Evolutionary conservation across 768 basidiomycete genomes (phyloP).

Genomic region (Pleurotus cornucopiae): DNA sequence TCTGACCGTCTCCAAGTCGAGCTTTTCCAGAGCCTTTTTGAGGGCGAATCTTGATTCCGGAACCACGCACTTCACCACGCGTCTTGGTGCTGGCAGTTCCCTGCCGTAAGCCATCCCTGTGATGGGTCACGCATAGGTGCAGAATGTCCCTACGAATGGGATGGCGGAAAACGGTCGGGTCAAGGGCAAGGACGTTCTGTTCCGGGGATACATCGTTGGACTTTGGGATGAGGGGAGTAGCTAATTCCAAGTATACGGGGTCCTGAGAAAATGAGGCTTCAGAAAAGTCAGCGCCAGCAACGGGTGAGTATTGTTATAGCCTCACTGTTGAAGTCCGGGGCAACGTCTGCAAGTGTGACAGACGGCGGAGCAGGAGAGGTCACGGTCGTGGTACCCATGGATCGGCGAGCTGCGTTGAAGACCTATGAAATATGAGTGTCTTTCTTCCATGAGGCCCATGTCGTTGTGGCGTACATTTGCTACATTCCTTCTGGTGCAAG

Average conservation of each 20-base stretch:
- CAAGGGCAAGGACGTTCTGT: slow-evolving; percentile 54
- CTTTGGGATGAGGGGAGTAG: slow-evolving; percentile 46
- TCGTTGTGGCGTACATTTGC: background rate
- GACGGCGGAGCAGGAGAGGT: background rate
- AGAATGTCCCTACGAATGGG: slow-evolving; percentile 90
- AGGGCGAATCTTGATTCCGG: slow-evolving; percentile 81
- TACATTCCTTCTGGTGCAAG: background rate
- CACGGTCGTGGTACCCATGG: background rate
- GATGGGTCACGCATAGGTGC: slow-evolving; percentile 85
- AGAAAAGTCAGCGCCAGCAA: slow-evolving; percentile 2
- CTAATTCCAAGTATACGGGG: slow-evolving; percentile 61
- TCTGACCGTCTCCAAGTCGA: slow-evolving; percentile 84
- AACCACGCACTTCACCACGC: slow-evolving; percentile 84
- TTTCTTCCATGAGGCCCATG: background rate
- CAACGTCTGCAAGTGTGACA: background rate
- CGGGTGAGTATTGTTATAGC: background rate
- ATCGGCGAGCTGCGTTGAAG: background rate
- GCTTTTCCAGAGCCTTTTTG: slow-evolving; percentile 93
- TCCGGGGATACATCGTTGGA: slow-evolving; percentile 32
- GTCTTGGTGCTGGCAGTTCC: slow-evolving; percentile 91
- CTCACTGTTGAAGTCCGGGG: background rate
- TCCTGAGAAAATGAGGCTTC: slow-evolving; percentile 33
- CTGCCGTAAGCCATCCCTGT: slow-evolving; percentile 86
- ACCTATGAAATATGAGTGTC: background rate
- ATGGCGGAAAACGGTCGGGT: slow-evolving; percentile 82